These are phyloP conservation scores for Cyanidium caldarium DNA, from an alignment of 23 red algal species.

Conservation along the genomic window DNA sequence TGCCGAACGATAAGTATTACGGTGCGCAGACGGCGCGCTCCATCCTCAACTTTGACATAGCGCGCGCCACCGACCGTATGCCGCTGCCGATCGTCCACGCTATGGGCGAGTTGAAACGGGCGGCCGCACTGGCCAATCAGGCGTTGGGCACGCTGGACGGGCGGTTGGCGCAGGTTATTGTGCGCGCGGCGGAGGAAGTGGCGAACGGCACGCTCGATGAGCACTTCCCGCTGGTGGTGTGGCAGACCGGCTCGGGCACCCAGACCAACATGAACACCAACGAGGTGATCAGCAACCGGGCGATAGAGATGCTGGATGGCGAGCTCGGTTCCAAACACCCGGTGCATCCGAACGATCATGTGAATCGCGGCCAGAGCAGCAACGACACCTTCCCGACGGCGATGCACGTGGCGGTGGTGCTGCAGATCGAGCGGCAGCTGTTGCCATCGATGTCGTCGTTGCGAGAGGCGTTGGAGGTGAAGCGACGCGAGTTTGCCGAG, in stretches of 20 bases:
- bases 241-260: constrained; percentile 98
- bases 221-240: constrained; percentile 95
- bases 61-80: constrained; percentile 65
- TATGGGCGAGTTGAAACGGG: constrained; percentile 73
- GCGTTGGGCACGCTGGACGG: constrained; percentile 31
- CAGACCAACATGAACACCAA: constrained; percentile 99
- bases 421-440: constrained; percentile 31
- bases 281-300: constrained; percentile 89
- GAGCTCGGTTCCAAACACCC: constrained; percentile 61
- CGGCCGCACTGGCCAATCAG: constrained; percentile 54
- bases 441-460: constrained; percentile 47
- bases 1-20: constrained; percentile 61
- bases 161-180: constrained; percentile 37
- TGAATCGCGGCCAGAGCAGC: constrained; percentile 81
- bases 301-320: constrained; percentile 86
- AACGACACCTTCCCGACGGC: constrained; percentile 99
- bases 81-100: constrained; percentile 68
- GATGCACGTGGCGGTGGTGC: constrained; percentile 83
- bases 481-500: constrained; percentile 36
- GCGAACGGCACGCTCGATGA: constrained; percentile 59
- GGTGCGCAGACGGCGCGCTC: constrained; percentile 94
- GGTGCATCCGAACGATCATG: constrained; percentile 97
- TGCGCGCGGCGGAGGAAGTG: constrained; percentile 68
- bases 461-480: constrained; percentile 39
- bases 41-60: constrained; percentile 85